Base-by-base conservation (phyloP, 306 rosid genomes). In the Rosa chinensis region DNA sequence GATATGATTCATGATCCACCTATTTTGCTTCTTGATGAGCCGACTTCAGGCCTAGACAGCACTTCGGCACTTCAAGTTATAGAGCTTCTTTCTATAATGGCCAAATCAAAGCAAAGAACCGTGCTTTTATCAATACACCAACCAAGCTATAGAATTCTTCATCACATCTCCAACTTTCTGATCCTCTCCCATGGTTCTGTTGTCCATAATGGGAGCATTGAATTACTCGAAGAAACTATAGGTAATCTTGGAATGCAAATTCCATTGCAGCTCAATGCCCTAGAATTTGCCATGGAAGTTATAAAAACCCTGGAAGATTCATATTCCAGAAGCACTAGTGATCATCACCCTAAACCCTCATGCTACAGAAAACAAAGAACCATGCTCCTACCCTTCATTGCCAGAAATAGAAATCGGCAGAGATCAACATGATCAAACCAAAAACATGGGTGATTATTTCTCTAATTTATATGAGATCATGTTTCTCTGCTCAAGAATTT, bases 1-100 rank as follows among this genome's bases (percentile, higher is more conserved):
- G 98, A 93, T 32, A 90, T 93, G 91, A 91, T 93, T 78, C 93
- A 93, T 59, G 87, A 93, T n/a, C 97, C 98, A 47, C 85, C 87
- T 56, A 85, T 93, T 87, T 75, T 94, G 61, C 81, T 94, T 62
- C 85, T 94, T 11, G 97, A 93, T 87, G 98, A 93, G 25, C 97
- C 98, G 74, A 91, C 98, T 45, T 90, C 97, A 39, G 93, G 97
- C 39, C 86, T 93, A 17, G 98, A 93, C 50, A 91, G 95, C 82
- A 70, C 82, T 42, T 88, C 87, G 0, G 89, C 92, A 8, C 84
- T 88, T 45, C 88, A 92, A 81, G 93, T 94, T 7, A 84, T 90
- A 28, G 90, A 94, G 81, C 93, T 91, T 70, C 84, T 94, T 0
- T 92, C 93, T 61, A 78, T 90, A 68, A 84, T 91, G 87, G 91